Evolutionary conservation across 257 asterid species (phyloP), one percentile per base, ranked within the genome.

Genomic region (Jacaranda copaia): DNA sequence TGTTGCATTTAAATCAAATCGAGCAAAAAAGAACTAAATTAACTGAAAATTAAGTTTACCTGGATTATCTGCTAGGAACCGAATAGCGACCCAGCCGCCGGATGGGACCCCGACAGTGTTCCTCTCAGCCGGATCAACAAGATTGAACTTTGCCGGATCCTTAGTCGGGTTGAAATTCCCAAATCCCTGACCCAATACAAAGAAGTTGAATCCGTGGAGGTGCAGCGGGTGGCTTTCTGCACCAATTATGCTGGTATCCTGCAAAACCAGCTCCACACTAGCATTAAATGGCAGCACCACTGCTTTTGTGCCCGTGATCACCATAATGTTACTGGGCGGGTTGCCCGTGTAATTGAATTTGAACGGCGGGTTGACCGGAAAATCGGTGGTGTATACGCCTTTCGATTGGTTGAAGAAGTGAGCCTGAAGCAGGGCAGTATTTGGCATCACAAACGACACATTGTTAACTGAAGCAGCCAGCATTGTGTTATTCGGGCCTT

Each of bases 191-290:
- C 92, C 96, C 46, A 90, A 51, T 0, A 90, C 77, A 40, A 85
- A 90, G 88, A 90, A 90, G 61, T 90, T 89, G 80, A 77, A 90
- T 48, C 94, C 96, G 40, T 90, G 96, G 55, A 89, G 87, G 46
- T 91, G 96, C 18, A 91, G 78, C 14, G 92, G 96, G 74, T 90
- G 96, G 76, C 88, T 80, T 76, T 90, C 92, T 1, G 90, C 89
- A 0, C 85, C 83, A 3, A 90, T 68, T 42, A 89, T 84, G 83
- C 92, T 89, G 6, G 94, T 89, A 16, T 89, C 96, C 80, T 90
- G 96, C 83, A 90, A 3, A 12, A 90, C 85, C 72, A 90, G 73
- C 77, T 90, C 91, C 69, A 87, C 92, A 32, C 79, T 76, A 5
- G 92, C 55, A 66, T 85, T 87, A 36, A 75, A 89, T 2, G 85